These are phyloP conservation scores for Penicillium turbatum DNA, from an alignment of 495 filamentous ascomycete genomes.

Conservation along the genomic window DNA sequence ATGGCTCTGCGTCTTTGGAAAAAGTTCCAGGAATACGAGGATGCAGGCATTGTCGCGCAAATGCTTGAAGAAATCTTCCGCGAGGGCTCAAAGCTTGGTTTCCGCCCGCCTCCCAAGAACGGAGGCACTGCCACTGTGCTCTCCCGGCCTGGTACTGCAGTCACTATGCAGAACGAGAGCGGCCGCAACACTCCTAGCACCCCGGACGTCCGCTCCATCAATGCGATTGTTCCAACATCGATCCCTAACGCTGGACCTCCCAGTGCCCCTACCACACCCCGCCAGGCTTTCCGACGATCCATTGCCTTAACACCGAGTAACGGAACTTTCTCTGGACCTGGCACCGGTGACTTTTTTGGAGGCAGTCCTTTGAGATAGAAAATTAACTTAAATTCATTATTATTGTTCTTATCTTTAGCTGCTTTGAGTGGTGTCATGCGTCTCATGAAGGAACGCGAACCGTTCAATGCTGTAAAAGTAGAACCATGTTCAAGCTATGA, in stretches of 20 bases:
- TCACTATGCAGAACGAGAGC: slow-evolving; percentile 41
- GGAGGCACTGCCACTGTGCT: slow-evolving; percentile 30
- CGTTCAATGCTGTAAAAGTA: no score
- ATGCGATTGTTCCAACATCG: slow-evolving; percentile 1
- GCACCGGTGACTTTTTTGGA: slow-evolving; percentile 39
- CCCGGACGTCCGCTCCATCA: slow-evolving; percentile 22
- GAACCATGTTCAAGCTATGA: no score
- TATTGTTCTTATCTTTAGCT: not conserved
- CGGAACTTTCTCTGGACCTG: slow-evolving; percentile 41
- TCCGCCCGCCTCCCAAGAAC: slow-evolving; percentile 61
- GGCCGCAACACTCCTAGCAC: slow-evolving; percentile 44
- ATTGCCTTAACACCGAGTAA: slow-evolving; percentile 47
- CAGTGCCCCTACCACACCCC: slow-evolving; percentile 42
- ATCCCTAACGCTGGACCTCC: slow-evolving; percentile 10
- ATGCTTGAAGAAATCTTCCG: slow-evolving; percentile 81
- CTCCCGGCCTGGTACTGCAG: slow-evolving; percentile 43
- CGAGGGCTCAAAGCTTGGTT: slow-evolving; percentile 65
- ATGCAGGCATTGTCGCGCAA: slow-evolving; percentile 68
- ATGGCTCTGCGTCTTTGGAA: slow-evolving; percentile 86
- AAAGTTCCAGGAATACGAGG: slow-evolving; percentile 83
- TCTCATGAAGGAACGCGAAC: no score
- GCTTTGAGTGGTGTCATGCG: not conserved
- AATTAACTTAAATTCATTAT: no score
- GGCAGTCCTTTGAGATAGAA: slow-evolving; percentile 29
- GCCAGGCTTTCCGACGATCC: slow-evolving; percentile 44